These are phyloP conservation scores for Euphorbia pulcherrima DNA, from an alignment of 345 rosid species.

Conservation along the genomic window DNA sequence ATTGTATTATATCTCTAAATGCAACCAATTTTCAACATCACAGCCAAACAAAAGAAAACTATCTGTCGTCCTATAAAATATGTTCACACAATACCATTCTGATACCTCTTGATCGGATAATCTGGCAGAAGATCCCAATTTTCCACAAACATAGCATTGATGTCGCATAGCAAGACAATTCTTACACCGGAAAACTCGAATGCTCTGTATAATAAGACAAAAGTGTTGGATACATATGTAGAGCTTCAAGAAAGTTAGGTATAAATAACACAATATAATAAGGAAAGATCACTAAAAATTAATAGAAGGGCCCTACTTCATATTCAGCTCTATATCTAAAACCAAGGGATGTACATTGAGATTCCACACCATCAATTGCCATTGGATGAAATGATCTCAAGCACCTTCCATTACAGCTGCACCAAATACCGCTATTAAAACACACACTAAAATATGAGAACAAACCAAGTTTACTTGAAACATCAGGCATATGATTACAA, in stretches of 20 bases:
- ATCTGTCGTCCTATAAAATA: neutral
- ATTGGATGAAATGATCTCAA: conserved; percentile 72
- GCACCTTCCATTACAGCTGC: conserved; percentile 68
- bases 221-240: neutral
- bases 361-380: conserved; percentile 30
- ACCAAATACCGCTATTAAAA: conserved; percentile 15
- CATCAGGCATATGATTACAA: neutral
- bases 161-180: conserved; percentile 54
- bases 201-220: conserved; percentile 37
- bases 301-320: conserved; percentile 41
- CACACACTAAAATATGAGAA: neutral
- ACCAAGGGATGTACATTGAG: conserved; percentile 55
- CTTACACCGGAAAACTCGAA: conserved; percentile 43
- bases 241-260: neutral
- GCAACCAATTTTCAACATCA: neutral
- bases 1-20: neutral
- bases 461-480: neutral
- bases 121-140: conserved; percentile 52
- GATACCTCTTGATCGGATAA: conserved; percentile 51
- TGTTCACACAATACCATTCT: neutral
- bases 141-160: conserved; percentile 71
- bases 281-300: neutral
- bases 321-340: conserved; percentile 32
- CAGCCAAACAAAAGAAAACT: neutral
- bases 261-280: conserved; percentile 8